Conservation (phyloP, 1,139 yeast species). For the Suhomyces chickasaworum region DNA sequence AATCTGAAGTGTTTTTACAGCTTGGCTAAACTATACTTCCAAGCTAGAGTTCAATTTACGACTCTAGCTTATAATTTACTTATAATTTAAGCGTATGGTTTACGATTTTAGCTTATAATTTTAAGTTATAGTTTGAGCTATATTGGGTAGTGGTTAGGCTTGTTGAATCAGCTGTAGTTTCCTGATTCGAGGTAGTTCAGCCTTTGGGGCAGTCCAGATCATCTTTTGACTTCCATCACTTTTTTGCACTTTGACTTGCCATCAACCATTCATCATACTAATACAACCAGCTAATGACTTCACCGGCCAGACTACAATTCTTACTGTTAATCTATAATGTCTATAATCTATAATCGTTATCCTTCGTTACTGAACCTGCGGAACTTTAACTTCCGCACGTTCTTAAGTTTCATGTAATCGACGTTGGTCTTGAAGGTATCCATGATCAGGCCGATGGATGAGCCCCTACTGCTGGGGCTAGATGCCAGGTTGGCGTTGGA, state of each 20-base stretch:
- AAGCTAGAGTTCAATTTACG: too few species aligned
- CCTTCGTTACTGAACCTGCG: constrained; percentile 24
- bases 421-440: constrained; percentile 24
- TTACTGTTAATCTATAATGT: neutral
- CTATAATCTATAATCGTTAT: constrained; percentile 8
- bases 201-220: neutral
- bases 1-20: too few species aligned
- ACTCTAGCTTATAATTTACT: too few species aligned
- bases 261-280: too few species aligned
- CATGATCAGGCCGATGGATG: constrained; percentile 26
- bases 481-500: constrained; percentile 10
- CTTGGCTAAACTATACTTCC: too few species aligned
- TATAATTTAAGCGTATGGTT: too few species aligned
- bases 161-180: neutral
- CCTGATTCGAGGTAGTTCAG: neutral
- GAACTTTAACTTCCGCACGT: constrained; percentile 22
- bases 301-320: too few species aligned
- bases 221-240: too few species aligned
- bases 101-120: too few species aligned
- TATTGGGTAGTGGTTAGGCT: neutral
- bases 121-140: neutral
- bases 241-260: too few species aligned
- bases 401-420: constrained; percentile 23
- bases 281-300: too few species aligned
- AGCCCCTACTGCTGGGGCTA: constrained; percentile 21